These are phyloP conservation scores for Curvularia eragrostidis DNA, from an alignment of 2,329 filamentous ascomycete genomes.

Conservation along the genomic window DNA sequence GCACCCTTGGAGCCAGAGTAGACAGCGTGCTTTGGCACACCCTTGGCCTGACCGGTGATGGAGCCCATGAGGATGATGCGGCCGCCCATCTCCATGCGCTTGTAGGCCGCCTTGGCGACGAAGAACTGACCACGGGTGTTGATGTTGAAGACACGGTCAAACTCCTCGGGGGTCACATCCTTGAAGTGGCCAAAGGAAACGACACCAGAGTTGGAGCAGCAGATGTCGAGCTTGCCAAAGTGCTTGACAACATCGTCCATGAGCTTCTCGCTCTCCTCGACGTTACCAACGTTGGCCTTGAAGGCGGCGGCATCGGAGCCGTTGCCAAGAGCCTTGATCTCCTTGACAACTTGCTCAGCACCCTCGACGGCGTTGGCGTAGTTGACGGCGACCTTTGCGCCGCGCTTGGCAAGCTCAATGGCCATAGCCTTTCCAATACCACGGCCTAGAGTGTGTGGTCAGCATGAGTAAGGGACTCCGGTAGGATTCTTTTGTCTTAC, in stretches of 20 bases:
- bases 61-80: slow-evolving; percentile 63
- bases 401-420: slow-evolving; percentile 68
- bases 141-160: slow-evolving; percentile 65
- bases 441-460: slow-evolving; percentile 55
- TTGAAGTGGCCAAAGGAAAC: slow-evolving; percentile 62
- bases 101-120: slow-evolving; percentile 64
- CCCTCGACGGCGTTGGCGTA: slow-evolving; percentile 70
- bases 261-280: slow-evolving; percentile 67
- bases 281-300: slow-evolving; percentile 72
- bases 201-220: slow-evolving; percentile 71
- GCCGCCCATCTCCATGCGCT: slow-evolving; percentile 59
- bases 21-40: slow-evolving; percentile 61
- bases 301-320: slow-evolving; percentile 69
- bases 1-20: slow-evolving; percentile 63
- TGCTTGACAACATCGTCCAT: slow-evolving; percentile 68
- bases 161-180: slow-evolving; percentile 62
- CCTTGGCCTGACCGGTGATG: slow-evolving; percentile 65
- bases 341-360: slow-evolving; percentile 69
- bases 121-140: slow-evolving; percentile 71
- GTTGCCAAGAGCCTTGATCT: slow-evolving; percentile 67
- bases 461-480: slow-evolving; percentile 18
- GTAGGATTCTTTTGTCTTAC: slow-evolving; percentile 38
- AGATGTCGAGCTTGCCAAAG: slow-evolving; percentile 73
- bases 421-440: slow-evolving; percentile 73
- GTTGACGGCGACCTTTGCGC: slow-evolving; percentile 71